A percentile compares a stretch with the other conserved stretches of the same genome.
These are phyloP conservation scores for Xylaria flabelliformis DNA, from an alignment of 495 filamentous ascomycete genomes.

Conservation along the genomic window DNA sequence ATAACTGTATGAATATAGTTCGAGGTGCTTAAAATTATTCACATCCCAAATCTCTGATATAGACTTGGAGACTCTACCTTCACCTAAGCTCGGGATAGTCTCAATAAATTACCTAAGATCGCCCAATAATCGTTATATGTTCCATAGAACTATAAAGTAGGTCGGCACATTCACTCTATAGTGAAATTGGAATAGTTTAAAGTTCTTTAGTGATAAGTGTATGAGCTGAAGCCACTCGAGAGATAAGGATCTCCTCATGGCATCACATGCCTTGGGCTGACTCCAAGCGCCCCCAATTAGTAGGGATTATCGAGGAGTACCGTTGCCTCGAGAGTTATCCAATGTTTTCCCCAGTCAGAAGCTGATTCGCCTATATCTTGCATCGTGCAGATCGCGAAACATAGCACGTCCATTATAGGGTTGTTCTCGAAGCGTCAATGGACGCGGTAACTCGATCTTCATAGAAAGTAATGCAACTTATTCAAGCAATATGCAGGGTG, in stretches of 20 bases:
- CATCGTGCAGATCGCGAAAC: slow-evolving; percentile 21
- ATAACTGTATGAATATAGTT: background rate
- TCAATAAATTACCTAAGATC: background rate
- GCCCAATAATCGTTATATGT: background rate
- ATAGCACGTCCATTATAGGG: slow-evolving; percentile 2
- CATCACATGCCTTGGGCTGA: slow-evolving; percentile 11
- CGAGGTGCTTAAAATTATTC: background rate
- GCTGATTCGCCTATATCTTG: background rate
- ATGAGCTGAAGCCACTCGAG: slow-evolving; percentile 3
- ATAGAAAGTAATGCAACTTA: slow-evolving; percentile 4
- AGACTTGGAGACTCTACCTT: background rate
- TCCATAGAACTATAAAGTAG: background rate
- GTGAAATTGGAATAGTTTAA: background rate
- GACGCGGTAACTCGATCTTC: background rate
- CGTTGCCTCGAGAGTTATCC: background rate
- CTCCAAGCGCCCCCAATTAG: background rate
- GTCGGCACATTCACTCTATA: background rate
- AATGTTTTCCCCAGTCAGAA: slow-evolving; percentile 6
- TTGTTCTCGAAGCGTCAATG: background rate
- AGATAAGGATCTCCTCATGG: slow-evolving; percentile 12
- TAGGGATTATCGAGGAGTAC: background rate
- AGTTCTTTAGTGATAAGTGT: background rate
- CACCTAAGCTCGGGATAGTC: background rate
- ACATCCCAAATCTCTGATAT: background rate
- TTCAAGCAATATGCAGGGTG: slow-evolving; percentile 8